A percentile compares a stretch with the other conserved stretches of the same genome.
phyloP scores from a whole-genome alignment of 371 early-diverging fungal genomes.

The Cladochytrium tenue region DNA sequence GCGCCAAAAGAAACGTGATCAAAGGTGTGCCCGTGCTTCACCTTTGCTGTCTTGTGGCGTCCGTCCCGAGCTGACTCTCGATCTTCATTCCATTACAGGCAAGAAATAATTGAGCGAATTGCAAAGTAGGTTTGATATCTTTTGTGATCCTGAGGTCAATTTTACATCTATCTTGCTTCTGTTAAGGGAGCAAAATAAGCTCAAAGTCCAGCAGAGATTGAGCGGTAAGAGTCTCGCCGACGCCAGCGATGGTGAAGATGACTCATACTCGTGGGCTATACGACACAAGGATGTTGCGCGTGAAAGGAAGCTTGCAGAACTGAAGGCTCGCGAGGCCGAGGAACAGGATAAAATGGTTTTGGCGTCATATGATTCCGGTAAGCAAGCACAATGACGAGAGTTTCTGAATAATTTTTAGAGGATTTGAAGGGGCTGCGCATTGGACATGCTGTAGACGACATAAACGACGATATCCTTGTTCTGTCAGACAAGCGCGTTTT shows the following conservation, averaged over 20 bases:
- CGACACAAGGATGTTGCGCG: conserved; percentile 46
- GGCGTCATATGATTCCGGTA: no score
- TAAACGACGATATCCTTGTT: conserved; percentile 82
- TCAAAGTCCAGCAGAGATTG: conserved; percentile 59
- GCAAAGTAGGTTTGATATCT: conserved; percentile 12
- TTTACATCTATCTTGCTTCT: background rate
- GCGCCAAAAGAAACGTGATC: conserved; percentile 25
- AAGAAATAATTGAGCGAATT: conserved; percentile 25
- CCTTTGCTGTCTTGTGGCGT: background rate
- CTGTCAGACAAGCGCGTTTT: conserved; percentile 80
- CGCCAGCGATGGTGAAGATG: conserved; percentile 60
- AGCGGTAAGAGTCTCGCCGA: conserved; percentile 75
- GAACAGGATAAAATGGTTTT: conserved; percentile 37
- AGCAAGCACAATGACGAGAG: no score
- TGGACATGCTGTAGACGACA: conserved; percentile 71
- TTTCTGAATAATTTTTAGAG: no score
- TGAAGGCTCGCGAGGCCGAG: conserved; percentile 37
- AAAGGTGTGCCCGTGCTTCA: conserved; percentile 9
- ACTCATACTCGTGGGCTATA: conserved; percentile 66
- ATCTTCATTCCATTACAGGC: background rate
- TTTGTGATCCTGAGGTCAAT: conserved; percentile 4
- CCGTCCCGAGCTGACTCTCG: background rate
- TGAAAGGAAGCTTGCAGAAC: conserved; percentile 54
- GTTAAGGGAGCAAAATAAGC: conserved; percentile 59
- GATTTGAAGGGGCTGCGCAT: conserved; percentile 78